Conservation (phyloP, 1,284 basidiomycete species). For the Austroboletus niveus region DNA sequence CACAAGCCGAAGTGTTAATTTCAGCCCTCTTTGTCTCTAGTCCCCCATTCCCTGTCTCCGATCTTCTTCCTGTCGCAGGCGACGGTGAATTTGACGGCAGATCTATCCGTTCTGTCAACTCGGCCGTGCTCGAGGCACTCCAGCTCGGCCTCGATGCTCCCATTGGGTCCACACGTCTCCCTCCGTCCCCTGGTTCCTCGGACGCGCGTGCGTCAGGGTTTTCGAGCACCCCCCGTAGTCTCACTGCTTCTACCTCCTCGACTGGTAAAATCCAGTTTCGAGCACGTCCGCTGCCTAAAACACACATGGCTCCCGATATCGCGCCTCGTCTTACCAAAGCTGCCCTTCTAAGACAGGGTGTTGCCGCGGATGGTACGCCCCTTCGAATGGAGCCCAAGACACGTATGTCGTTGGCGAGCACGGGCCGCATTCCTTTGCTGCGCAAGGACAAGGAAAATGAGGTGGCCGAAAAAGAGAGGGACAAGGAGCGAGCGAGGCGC, state of each 20-base stretch:
- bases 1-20: conserved; percentile 73
- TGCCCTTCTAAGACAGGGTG: conserved; percentile 70
- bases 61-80: conserved; percentile 51
- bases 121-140: conserved; percentile 46
- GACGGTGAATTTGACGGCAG: conserved; percentile 36
- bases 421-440: conserved; percentile 26
- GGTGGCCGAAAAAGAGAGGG: conserved; percentile 41
- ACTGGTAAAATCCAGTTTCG: conserved; percentile 57
- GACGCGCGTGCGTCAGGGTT: conserved; percentile 22
- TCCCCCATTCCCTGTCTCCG: conserved; percentile 67
- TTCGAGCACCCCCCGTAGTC: conserved; percentile 18
- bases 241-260: conserved; percentile 20
- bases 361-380: conserved; percentile 35
- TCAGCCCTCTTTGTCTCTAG: conserved; percentile 72
- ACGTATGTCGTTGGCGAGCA: conserved; percentile 34
- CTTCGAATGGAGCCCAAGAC: conserved; percentile 16
- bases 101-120: conserved; percentile 47
- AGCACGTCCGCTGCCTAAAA: conserved; percentile 68
- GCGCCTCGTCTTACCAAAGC: conserved; percentile 76
- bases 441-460: conserved; percentile 29
- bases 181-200: conserved; percentile 41
- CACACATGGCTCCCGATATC: conserved; percentile 62
- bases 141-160: conserved; percentile 39
- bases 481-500: conserved; percentile 56
- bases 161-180: conserved; percentile 42